Base-by-base conservation (phyloP, 2,329 filamentous ascomycete species). In the Botrytis sinoallii region DNA sequence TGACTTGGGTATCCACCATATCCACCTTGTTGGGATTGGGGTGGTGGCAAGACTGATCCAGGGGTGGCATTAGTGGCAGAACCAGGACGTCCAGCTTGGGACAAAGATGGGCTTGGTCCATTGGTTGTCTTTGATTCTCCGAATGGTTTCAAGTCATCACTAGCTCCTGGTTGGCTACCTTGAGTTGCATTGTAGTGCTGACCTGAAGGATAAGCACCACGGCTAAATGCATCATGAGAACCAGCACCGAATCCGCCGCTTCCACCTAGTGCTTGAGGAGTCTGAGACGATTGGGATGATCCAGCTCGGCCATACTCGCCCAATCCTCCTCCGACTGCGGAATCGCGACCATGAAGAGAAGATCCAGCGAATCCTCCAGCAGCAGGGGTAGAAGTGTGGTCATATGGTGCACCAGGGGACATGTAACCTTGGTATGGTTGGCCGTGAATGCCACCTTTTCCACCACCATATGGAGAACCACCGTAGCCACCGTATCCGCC, bases 81-180 rank as follows among this genome's bases (percentile, higher is more conserved):
- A 74, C 81, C 81, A 71, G 81, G 81, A 70, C 81, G 78, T 59
- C 77, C 79, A 70, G 79, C 79, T 75, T 82, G 81, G n/a, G 79
- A 77, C 16, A 82, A 74, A 20, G 81, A 81, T 46, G 81, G 81
- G 75, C 80, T 81, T 57, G 80, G 81, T 65, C 81, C 81, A 74
- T 79, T 81, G 52, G 79, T 75, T 35, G 77, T 72, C 77, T 82
- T 82, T 12, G 81, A 78, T 18, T 82, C 81, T 61, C 80, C 80
- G 74, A 81, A 82, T 52, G 80, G 80, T 76, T 82, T 82, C 75
- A 82, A 73, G 29, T 82, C 81, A 76, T 82, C 81, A 74, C 77
- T 77, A 61, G 77, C 74, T 68, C 78, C 77, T 72, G 76, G 76
- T 75, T 82, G 81, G 67, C 48, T 77, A 38, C 78, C 77, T 76